These are phyloP conservation scores for Globisporangium apiculatum DNA, from an alignment of 352 stramenopile species.

Conservation along the genomic window DNA sequence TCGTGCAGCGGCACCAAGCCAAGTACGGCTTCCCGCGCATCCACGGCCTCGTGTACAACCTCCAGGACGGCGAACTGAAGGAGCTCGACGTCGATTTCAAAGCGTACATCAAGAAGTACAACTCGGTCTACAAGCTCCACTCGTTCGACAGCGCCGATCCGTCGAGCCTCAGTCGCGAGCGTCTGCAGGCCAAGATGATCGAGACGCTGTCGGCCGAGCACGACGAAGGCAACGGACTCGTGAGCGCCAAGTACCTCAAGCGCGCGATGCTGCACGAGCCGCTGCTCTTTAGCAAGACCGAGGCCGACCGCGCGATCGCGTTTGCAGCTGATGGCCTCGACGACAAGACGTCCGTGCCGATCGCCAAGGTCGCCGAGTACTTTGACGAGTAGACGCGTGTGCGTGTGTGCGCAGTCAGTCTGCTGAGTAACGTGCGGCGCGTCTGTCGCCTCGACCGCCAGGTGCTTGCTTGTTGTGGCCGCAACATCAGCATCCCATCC, in stretches of 20 bases:
- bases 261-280: slow-evolving; percentile 68
- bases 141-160: not conserved
- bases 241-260: slow-evolving; percentile 59
- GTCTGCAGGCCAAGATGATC: slow-evolving; percentile 74
- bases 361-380: slow-evolving; percentile 13
- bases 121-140: slow-evolving; percentile 75
- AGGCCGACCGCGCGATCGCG: slow-evolving; percentile 54
- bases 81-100: slow-evolving; percentile 49
- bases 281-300: slow-evolving; percentile 70
- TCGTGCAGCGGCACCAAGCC: slow-evolving; percentile 82
- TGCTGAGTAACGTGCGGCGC: too few species aligned
- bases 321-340: slow-evolving; percentile 47
- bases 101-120: slow-evolving; percentile 76
- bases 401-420: too few species aligned
- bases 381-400: slow-evolving; percentile 5
- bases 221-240: slow-evolving; percentile 44
- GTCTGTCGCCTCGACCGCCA: too few species aligned
- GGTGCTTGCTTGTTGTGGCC: too few species aligned
- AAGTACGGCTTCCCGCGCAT: slow-evolving; percentile 88
- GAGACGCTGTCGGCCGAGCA: slow-evolving; percentile 49
- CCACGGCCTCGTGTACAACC: slow-evolving; percentile 84
- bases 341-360: slow-evolving; percentile 25
- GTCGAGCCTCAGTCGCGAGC: slow-evolving; percentile 32
- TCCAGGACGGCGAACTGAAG: slow-evolving; percentile 76
- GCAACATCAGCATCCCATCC: too few species aligned